Percentiles rank a stretch among this genome's conserved stretches.
phyloP scores from a whole-genome alignment of 2,329 filamentous ascomycete genomes.

The Fusarium buxicola region DNA sequence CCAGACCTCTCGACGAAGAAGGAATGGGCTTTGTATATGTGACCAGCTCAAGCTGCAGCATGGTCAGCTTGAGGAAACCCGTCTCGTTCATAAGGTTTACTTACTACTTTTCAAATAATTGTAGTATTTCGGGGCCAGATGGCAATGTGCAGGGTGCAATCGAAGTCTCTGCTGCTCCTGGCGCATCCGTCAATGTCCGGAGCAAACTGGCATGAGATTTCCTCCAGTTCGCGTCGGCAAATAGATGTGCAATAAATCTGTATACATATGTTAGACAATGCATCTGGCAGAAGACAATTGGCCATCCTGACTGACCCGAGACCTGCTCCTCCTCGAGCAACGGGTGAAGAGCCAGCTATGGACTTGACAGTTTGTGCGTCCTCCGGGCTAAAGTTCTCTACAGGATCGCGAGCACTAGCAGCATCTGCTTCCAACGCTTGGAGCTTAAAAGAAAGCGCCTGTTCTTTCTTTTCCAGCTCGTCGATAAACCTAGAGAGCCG shows the following conservation, averaged over 20 bases:
- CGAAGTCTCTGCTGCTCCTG: background rate
- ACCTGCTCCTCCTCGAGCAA: slow-evolving; percentile 16
- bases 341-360: slow-evolving; percentile 15
- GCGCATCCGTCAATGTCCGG: slow-evolving; percentile 16
- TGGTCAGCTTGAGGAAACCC: background rate
- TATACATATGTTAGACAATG: background rate
- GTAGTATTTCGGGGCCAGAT: background rate
- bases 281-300: background rate
- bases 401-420: background rate
- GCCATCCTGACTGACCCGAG: slow-evolving; percentile 2
- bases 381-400: slow-evolving; percentile 17
- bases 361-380: slow-evolving; percentile 20
- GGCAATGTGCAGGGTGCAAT: slow-evolving; percentile 13
- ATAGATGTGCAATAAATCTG: slow-evolving; percentile 22
- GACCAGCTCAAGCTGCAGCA: slow-evolving; percentile 14
- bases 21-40: slow-evolving; percentile 23
- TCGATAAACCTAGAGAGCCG: background rate
- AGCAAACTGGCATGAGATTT: slow-evolving; percentile 18
- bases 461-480: slow-evolving; percentile 20
- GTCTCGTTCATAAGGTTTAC: rapidly evolving
- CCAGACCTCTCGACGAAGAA: slow-evolving; percentile 18
- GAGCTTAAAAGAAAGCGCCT: slow-evolving; percentile 6
- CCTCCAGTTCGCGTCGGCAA: slow-evolving; percentile 18
- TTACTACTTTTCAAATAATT: slow-evolving; percentile 28
- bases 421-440: background rate